Base-by-base conservation (phyloP, 352 stramenopile species). In the Phytophthora colocasiae region DNA sequence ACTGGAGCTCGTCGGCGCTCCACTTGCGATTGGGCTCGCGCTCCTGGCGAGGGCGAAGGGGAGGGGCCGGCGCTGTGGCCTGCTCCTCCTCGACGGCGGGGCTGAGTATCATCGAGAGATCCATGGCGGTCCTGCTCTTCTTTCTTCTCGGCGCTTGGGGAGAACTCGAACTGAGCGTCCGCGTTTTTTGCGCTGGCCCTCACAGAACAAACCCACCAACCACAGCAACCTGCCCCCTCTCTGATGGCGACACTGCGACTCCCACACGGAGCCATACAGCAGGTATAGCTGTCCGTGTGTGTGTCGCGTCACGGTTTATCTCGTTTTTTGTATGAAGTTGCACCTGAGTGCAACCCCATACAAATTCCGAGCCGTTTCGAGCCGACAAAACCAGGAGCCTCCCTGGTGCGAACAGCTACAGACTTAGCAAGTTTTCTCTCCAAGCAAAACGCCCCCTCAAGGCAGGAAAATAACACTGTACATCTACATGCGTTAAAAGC, bases 31-130 rank as follows among this genome's bases (percentile, higher is more conserved):
- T 69, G 27, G 54, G 46, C 41, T 57, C 58, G 27, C 17, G 45
- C 32, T 43, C 38, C 22, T 63, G 8, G 43, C 41, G 41, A 6
- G 4, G 22, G 19, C 53, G 40, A 51, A 22, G 40, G 38, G 54
- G 17, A 58, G 68, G 22, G 27, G 47, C 24, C 15, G 24, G 29
- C 34, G 50, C 39, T 19, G 45, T 29, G 26, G 27, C 10, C 17
- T 66, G 38, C 39, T 78, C 73, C 31, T 81, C 71, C 56, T 77
- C 71, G 39, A 80, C 45, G 52, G 67, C 68, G 49, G 65, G 68
- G 65, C 74, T 83, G 32, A 85, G 74, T 31, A 85, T 85, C 63
- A 75, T 85, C 19, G 77, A 75, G 51, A 85, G 72, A 67, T 85
- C 77, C 77, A 85, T 85, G n/a, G 11, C 17, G 31, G 31, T 38